Base-by-base conservation (phyloP, 495 filamentous ascomycete species). In the Penicillium parvum region DNA sequence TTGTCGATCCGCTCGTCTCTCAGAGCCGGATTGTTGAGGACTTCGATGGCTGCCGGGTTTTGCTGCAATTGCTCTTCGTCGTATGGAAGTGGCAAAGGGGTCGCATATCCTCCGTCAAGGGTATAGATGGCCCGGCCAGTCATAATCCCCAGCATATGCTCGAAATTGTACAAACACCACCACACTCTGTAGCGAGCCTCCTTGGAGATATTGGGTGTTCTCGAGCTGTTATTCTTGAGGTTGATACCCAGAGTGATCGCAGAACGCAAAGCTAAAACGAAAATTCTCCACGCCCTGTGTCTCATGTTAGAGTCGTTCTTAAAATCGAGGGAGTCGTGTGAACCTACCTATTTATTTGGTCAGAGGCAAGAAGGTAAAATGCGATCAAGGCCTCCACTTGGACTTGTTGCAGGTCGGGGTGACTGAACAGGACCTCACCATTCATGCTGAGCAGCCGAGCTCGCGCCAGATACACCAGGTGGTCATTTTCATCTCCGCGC, bases 201-300 rank as follows among this genome's bases (percentile, higher is more conserved):
- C 43, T 77, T 81, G 11, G 81, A 68, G 7, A 69, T 49, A 37
- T 72, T 68, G 12, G 65, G 38, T 1, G 77, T 68, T 4, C 58
- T 56, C 8, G 63, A 54, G 30, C 66, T 74, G 14, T 74, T 73
- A 47, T 76, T 85, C 25, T 77, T 79, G 40, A 83, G 52, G 44
- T 85, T 81, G n/a, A 86, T 64, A n/a, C 81, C 82, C 9, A 85
- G 70, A 0, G 76, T 72, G 29, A 77, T 69, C 5, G 76, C 78
- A 43, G 77, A 74, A 16, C 83, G 74, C 27, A 85, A 58, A 23
- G 80, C 78, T 35, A 85, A 57, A 20, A 77, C 81, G 33, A 67
- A 74, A 17, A 79, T 72, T 44, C 73, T 70, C 80, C 79, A 86
- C 16, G 83, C 74, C 45, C 82, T 86, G 28, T 28, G 21, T 2